Base-by-base conservation (phyloP, 768 basidiomycete species). In the Cyclocybe aegerita region DNA sequence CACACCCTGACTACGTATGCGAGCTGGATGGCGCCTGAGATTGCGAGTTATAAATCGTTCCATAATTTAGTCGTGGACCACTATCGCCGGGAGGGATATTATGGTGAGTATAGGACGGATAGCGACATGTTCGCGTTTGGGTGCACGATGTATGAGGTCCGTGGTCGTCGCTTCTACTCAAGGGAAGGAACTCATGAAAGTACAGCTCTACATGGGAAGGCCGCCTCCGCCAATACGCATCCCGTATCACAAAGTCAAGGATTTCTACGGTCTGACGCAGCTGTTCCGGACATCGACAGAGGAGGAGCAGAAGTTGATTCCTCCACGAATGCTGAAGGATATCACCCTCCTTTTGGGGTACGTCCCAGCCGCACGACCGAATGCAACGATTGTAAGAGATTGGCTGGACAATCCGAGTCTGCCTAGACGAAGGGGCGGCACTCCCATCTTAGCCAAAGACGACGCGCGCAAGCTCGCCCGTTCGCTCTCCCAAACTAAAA, bases 51-150 rank as follows among this genome's bases (percentile, higher is more conserved):
- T 12, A 38, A 54, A 9, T 38, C 37, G 1, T 59, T 62, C 17
- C 39, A 48, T 17, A 48, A 45, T 2, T 41, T 60, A 11, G 49
- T 58, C 14, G 49, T 60, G 17, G 63, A 64, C 31, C 54, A 57
- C 30, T 64, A 62, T 47, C 43, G 61, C 36, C 12, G 32, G 9
- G 32, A 53, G 29, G 56, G 54, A 16, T 64, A 64, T 46, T 15
- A 50, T n/a, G 63, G 63, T 32, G 63, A 64, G 42, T 64, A 57
- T 39, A 59, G 50, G 30, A 40, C 48, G 37, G 59, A 55, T 16
- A 61, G 63, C 39, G 63, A 64, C 48, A 50, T 64, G 12, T 64
- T 60, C 40, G 59, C 61, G 0, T 40, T 64, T n/a, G 63, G 55
- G 9, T 57, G 57, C 7, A 57, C 58, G 32, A 54, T 53, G 29